Conservation (phyloP, 495 filamentous ascomycete species). For the Lasiosphaeria miniovina region DNA sequence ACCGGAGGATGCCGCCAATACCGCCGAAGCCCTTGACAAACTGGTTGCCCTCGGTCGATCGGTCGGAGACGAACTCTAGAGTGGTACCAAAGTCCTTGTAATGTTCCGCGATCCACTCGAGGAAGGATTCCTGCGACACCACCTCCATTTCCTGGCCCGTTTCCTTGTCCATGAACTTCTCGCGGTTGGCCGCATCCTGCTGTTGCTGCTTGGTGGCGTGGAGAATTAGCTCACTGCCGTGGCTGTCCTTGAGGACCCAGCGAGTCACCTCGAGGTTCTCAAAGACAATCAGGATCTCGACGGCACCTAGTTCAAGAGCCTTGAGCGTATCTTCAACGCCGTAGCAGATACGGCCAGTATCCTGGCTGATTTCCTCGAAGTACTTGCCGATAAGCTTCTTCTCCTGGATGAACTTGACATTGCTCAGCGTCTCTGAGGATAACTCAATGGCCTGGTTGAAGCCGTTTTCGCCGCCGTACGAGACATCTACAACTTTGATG, state of each 20-base stretch:
- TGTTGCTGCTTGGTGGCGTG: constrained; percentile 83
- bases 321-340: constrained; percentile 97
- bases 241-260: constrained; percentile 78
- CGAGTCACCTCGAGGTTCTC: constrained; percentile 94
- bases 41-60: constrained; percentile 96
- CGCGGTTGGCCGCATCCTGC: constrained; percentile 71
- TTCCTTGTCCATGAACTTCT: constrained; percentile 88
- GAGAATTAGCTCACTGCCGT: constrained; percentile 66
- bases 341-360: constrained; percentile 93
- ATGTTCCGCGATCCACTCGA: constrained; percentile 97
- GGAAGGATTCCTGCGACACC: constrained; percentile 77
- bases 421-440: constrained; percentile 90
- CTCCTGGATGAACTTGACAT: constrained; percentile 99
- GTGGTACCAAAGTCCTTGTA: constrained; percentile 96
- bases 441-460: constrained; percentile 99
- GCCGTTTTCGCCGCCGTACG: constrained; percentile 97
- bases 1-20: constrained; percentile 92
- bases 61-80: constrained; percentile 97
- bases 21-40: constrained; percentile 99
- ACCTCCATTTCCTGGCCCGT: constrained; percentile 97
- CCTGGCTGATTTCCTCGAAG: constrained; percentile 97
- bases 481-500: constrained; percentile 98
- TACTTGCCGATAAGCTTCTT: constrained; percentile 99
- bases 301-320: constrained; percentile 92
- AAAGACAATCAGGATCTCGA: constrained; percentile 93